These are phyloP conservation scores for Rutstroemia sydowiana DNA, from an alignment of 2,329 filamentous ascomycete species.

Conservation along the genomic window DNA sequence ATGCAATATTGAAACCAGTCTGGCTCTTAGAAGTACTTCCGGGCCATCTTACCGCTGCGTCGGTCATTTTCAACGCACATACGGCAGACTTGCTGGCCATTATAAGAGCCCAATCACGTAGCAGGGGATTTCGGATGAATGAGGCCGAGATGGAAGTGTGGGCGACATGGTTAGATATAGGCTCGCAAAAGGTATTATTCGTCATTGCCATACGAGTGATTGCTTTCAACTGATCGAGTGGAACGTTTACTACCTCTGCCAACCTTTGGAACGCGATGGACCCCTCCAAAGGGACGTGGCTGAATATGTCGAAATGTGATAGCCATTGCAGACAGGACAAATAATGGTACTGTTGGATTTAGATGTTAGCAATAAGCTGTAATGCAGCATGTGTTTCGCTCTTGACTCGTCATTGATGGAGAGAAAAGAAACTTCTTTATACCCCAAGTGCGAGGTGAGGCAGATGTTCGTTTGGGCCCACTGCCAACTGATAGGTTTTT, in stretches of 20 bases:
- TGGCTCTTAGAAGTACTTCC: constrained; percentile 22
- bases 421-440: background rate
- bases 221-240: constrained; percentile 19
- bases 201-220: constrained; percentile 35
- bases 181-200: constrained; percentile 30
- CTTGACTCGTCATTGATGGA: background rate
- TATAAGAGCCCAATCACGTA: constrained; percentile 30
- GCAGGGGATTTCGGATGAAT: constrained; percentile 21
- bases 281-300: constrained; percentile 11
- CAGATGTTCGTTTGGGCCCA: background rate
- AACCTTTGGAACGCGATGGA: constrained; percentile 13
- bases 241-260: constrained; percentile 15
- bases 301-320: constrained; percentile 14
- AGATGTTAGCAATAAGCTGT: background rate
- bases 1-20: constrained; percentile 19
- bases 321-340: constrained; percentile 12
- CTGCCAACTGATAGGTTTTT: background rate
- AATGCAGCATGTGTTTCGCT: too few relatives aligned
- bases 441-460: background rate
- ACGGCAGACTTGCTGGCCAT: constrained; percentile 26
- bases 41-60: constrained; percentile 27
- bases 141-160: constrained; percentile 31
- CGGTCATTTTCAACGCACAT: constrained; percentile 19
- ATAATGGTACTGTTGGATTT: constrained; percentile 9
- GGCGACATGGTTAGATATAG: constrained; percentile 22